These are phyloP conservation scores for Metrosideros polymorpha DNA, from an alignment of 441 rosid genomes.

Conservation along the genomic window DNA sequence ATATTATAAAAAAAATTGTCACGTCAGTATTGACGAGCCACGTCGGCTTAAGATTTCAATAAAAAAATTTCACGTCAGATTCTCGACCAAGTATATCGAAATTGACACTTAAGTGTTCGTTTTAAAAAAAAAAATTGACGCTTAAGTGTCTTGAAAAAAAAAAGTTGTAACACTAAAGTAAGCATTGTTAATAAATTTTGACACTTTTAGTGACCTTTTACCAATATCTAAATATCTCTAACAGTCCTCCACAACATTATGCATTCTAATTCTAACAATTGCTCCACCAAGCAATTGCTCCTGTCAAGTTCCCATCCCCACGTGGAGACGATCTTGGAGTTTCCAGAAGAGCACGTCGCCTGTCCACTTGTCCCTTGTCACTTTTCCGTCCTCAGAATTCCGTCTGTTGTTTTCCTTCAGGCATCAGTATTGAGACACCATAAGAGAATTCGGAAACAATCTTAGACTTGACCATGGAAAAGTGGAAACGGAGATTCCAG, in stretches of 20 bases:
- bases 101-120: no score
- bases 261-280: background rate
- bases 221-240: no score
- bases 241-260: background rate
- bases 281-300: background rate
- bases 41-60: no score
- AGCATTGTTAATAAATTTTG: no score
- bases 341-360: background rate
- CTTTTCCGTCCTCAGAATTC: background rate
- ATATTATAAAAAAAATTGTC: no score
- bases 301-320: background rate
- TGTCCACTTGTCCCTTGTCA: background rate
- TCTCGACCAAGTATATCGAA: no score
- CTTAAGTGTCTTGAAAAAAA: no score
- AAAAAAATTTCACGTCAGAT: no score
- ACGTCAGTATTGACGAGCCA: no score
- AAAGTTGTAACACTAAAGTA: no score
- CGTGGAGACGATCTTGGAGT: background rate
- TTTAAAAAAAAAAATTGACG: no score
- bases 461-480: background rate
- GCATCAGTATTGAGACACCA: accelerated
- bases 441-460: background rate
- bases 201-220: no score
- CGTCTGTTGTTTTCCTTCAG: background rate
- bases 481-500: background rate